Conservation (phyloP, 164 flowering plant species). For the Berberis vulgaris region DNA sequence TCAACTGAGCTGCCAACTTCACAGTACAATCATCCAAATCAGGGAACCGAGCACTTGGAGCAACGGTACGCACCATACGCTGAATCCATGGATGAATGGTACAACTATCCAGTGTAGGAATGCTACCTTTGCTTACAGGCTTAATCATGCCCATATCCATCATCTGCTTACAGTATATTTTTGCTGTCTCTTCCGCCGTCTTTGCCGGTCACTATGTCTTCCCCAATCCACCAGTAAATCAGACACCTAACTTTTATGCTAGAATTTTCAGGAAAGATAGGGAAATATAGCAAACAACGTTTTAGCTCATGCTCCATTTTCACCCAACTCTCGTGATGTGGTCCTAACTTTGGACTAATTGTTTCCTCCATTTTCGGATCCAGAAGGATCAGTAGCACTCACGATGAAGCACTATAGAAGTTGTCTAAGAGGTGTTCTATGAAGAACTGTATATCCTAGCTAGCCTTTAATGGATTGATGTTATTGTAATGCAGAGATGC, state of each 20-base stretch:
- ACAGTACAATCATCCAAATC: constrained; percentile 6
- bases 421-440: no score
- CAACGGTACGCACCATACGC: constrained; percentile 9
- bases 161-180: constrained; percentile 1
- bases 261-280: constrained; percentile 26
- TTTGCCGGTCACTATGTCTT: constrained; percentile 13
- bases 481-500: no score
- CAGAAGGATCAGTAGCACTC: no score
- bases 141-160: constrained; percentile 16
- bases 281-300: constrained; percentile 29
- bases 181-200: constrained; percentile 9
- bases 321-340: neutral
- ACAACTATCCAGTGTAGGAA: constrained; percentile 4
- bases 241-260: constrained; percentile 22
- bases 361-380: no score
- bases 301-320: constrained; percentile 5
- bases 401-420: no score
- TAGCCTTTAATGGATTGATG: no score
- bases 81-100: constrained; percentile 21
- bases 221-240: constrained; percentile 41
- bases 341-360: no score
- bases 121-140: constrained; percentile 12
- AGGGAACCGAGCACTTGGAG: constrained; percentile 9
- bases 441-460: no score
- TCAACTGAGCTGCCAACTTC: neutral